Percentiles rank a stretch among this genome's conserved stretches.
Conservation (phyloP, 257 asterid species). For the Perilla frutescens region DNA sequence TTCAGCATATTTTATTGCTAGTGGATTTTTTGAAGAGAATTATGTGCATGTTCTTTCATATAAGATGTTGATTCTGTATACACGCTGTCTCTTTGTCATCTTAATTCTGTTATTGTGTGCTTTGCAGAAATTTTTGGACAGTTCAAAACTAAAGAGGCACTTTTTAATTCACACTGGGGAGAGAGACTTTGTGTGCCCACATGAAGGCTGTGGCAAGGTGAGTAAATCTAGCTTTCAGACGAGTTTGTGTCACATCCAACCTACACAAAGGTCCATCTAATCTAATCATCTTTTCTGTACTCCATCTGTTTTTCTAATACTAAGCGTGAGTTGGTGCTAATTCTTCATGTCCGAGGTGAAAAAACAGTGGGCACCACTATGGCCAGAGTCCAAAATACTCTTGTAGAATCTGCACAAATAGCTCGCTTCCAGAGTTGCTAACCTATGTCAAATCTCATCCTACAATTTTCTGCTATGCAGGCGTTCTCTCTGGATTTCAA, state of each 20-base stretch:
- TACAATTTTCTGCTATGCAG: conserved; percentile 49
- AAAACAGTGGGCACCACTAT: not conserved
- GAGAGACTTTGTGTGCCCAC: conserved; percentile 94
- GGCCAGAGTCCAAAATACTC: too few relatives aligned
- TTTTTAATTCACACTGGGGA: conserved; percentile 97
- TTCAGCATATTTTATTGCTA: not conserved
- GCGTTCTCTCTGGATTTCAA: conserved; percentile 98
- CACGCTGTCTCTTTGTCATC: conserved; percentile 1
- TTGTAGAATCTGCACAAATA: not conserved
- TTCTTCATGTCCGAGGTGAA: not conserved
- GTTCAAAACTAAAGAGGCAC: conserved; percentile 96
- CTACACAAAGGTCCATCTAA: not conserved
- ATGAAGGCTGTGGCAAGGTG: conserved; percentile 99
- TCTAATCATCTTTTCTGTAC: not conserved
- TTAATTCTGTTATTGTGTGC: conserved; percentile 33
- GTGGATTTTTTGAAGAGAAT: conserved; percentile 7
- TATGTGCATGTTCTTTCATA: conserved; percentile 7
- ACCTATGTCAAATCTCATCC: conserved; percentile 7
- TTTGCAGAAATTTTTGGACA: conserved; percentile 98
- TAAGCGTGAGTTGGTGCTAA: not conserved
- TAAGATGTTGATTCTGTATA: conserved; percentile 3
- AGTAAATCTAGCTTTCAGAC: conserved; percentile 36
- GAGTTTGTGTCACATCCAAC: conserved; percentile 11
- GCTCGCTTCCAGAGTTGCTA: conserved; percentile 8
- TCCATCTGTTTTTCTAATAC: not conserved